Evolutionary conservation across 2,329 filamentous ascomycete species (phyloP).

Genomic region (Calonectria pteridis): DNA sequence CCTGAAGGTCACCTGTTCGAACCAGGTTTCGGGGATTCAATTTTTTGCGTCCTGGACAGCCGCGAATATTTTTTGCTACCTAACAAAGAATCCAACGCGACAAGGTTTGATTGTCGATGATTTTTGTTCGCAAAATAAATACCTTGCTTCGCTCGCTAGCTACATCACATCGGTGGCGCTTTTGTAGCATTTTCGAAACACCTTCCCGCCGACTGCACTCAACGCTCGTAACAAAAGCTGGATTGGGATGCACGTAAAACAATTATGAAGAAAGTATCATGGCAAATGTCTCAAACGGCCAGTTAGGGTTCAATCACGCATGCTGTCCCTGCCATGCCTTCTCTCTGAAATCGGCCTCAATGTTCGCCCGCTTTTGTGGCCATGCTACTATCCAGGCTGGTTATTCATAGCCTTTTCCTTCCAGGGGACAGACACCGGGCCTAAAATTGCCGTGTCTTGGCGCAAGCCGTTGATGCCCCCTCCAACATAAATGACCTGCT

Average conservation of each 20-base stretch:
- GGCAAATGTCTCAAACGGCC: neutral
- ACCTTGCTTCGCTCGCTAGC: neutral
- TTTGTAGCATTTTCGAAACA: no score
- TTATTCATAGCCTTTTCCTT: neutral
- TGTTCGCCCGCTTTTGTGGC: neutral
- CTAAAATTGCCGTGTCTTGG: neutral
- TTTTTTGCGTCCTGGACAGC: neutral
- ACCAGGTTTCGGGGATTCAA: constrained; percentile 13
- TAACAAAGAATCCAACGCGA: no score
- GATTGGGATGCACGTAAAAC: neutral
- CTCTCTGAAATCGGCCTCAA: neutral
- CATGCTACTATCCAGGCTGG: neutral
- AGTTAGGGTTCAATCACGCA: neutral
- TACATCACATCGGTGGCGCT: no score
- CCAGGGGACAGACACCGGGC: neutral
- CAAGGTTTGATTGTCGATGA: neutral
- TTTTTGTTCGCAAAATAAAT: neutral
- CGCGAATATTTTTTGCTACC: neutral
- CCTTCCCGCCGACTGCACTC: no score
- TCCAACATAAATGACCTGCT: neutral
- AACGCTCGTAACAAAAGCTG: neutral
- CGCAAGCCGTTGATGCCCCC: neutral
- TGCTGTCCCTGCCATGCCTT: neutral
- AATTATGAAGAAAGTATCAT: neutral
- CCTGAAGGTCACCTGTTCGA: constrained; percentile 13